Base-by-base conservation (phyloP, 2,329 filamentous ascomycete genomes). In the Diaporthe citriasiana region DNA sequence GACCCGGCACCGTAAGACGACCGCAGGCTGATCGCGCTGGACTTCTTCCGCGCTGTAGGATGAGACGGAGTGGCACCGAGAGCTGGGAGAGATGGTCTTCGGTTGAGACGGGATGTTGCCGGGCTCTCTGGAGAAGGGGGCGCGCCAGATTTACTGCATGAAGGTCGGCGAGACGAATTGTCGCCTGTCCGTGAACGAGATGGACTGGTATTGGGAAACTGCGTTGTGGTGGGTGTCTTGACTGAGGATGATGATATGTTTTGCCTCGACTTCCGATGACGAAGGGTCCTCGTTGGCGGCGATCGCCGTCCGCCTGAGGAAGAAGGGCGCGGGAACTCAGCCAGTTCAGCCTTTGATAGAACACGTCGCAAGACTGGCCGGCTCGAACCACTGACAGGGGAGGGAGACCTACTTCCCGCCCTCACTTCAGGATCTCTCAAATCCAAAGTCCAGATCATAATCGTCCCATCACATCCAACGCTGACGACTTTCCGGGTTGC, bases 331-430 rank as follows among this genome's bases (percentile, higher is more conserved):
- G 91, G 90, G 75, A 97, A 95, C 75, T 95, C 94, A 12, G 95
- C 93, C 53, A 98, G 85, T 79, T 98, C 96, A 0, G 93, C 92
- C 78, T 94, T 95, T 1, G 95, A 98, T 42, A 98, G 87, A 12
- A 99, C 93, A 72, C 94, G 93, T 70, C 97, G 90, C 45, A 98
- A 84, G 5, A 96, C 95, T 47, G 93, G 94, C 40, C 92, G 91
- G 50, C 88, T 87, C 1, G 90, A 86, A 2, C 89, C 85, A 78
- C 90, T 90, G 35, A 85, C 83, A 1, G 89, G 89, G 0, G 89
- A 91, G 9, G 88, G 84, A 74, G 90, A 89, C 76, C 88, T 85
- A 79, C 84, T 87, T 77, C 81, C 80, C 51, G 84, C 82, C 2
- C 82, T 82, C 50, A 81, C 81, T 4, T 81, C 77, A 12, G 83